Evolutionary conservation across 2,329 filamentous ascomycete species (phyloP).

Genomic region (Trichoderma breve): DNA sequence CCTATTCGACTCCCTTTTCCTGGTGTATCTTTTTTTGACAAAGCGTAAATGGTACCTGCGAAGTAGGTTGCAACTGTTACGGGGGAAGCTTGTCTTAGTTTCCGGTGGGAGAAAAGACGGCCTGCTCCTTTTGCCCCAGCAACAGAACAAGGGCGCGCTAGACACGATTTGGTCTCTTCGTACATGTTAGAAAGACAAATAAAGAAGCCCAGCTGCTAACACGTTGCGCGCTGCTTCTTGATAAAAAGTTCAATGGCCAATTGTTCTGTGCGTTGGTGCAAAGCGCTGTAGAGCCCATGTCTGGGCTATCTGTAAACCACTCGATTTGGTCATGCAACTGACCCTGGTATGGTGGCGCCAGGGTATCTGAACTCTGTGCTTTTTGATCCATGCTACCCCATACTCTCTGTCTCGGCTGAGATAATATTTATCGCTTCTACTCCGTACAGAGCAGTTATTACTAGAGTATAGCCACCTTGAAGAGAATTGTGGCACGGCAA

Average conservation of each 20-base stretch:
- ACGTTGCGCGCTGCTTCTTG: not conserved
- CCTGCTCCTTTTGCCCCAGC: conserved; percentile 9
- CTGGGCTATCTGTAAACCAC: not conserved
- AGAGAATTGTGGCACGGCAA: not conserved
- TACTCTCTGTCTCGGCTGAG: not conserved
- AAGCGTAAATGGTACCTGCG: not conserved
- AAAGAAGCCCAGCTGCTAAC: not conserved
- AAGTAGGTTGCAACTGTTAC: not conserved
- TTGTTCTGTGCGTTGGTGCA: not conserved
- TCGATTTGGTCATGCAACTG: conserved; percentile 15
- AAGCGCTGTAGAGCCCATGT: not conserved
- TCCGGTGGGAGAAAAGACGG: not conserved
- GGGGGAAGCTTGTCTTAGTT: conserved; percentile 11
- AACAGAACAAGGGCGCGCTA: conserved; percentile 9
- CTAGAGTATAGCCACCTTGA: not conserved
- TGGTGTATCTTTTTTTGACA: not conserved
- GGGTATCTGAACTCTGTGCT: not conserved
- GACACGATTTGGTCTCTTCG: not conserved
- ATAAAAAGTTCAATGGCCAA: not conserved
- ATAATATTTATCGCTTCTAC: not conserved
- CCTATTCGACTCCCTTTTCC: not conserved
- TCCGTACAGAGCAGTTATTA: not conserved
- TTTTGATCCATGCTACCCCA: conserved; percentile 18
- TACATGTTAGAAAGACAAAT: not conserved
- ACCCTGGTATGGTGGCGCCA: conserved; percentile 6